phyloP scores from a whole-genome alignment of 345 rosid species.

The Eucalyptus erythrocorys region DNA sequence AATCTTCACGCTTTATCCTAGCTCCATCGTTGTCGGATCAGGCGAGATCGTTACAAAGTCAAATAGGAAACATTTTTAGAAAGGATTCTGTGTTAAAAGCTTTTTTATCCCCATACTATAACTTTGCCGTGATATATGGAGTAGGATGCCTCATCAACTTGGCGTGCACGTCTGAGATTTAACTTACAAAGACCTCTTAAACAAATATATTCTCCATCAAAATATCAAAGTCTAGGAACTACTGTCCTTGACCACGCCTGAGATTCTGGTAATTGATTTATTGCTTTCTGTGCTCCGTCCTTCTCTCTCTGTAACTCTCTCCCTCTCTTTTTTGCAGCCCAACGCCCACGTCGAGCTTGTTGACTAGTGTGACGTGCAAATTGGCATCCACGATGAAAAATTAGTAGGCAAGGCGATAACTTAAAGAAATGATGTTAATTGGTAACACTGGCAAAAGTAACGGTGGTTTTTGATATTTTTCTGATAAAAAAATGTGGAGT shows the following conservation, averaged over 20 bases:
- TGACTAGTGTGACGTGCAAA: not conserved
- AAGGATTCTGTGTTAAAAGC: too few relatives aligned
- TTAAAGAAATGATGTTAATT: not conserved
- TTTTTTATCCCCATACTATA: not conserved
- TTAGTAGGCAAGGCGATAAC: not conserved
- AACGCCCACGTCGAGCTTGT: not conserved
- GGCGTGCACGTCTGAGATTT: not conserved
- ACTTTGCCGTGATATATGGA: not conserved
- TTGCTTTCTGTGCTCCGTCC: too few relatives aligned
- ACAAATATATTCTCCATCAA: not conserved
- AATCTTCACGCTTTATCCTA: too few relatives aligned
- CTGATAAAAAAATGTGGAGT: not conserved
- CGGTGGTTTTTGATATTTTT: not conserved
- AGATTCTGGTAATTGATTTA: too few relatives aligned
- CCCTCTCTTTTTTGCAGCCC: not conserved
- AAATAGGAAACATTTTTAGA: too few relatives aligned
- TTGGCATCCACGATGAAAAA: not conserved
- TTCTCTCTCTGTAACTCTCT: not conserved
- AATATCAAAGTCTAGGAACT: too few relatives aligned
- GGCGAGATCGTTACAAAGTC: too few relatives aligned
- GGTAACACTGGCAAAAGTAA: not conserved
- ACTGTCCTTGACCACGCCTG: accelerated
- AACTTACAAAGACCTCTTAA: not conserved
- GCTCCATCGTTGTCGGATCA: too few relatives aligned
- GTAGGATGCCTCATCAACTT: not conserved